Conservation (phyloP, 371 early-diverging fungal genomes). For the Mortierella sp. region DNA sequence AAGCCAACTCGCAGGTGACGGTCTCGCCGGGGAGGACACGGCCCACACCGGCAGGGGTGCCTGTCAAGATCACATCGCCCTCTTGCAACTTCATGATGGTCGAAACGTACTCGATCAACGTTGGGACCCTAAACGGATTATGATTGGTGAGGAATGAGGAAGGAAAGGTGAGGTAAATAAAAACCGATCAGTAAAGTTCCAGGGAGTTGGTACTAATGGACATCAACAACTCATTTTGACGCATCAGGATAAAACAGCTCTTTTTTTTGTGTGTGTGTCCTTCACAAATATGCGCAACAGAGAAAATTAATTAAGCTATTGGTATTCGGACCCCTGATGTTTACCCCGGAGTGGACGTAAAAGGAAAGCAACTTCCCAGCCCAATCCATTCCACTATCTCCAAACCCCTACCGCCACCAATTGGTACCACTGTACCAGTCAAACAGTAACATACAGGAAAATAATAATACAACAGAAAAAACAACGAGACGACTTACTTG, state of each 20-base stretch:
- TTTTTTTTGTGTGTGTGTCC: not conserved
- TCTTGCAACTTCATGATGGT: conserved; percentile 88
- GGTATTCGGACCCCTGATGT: not conserved
- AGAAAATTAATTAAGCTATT: not conserved
- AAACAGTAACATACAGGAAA: too few relatives aligned
- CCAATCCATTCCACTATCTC: not conserved
- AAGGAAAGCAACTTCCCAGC: not conserved
- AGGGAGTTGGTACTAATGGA: not conserved
- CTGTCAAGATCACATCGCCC: conserved; percentile 83
- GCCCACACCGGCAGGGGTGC: conserved; percentile 81
- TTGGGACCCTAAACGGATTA: conserved; percentile 76
- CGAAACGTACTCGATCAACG: conserved; percentile 82
- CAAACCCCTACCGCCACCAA: not conserved
- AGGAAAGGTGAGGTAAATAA: not conserved
- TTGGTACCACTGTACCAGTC: not conserved
- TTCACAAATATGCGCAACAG: not conserved
- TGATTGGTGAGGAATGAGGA: not conserved
- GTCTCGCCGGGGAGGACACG: conserved; percentile 83
- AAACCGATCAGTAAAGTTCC: not conserved
- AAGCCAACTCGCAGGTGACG: conserved; percentile 61
- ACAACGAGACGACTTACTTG: conserved; percentile 61
- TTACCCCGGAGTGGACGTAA: conserved; percentile 10
- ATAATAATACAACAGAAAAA: not conserved
- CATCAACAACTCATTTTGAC: not conserved
- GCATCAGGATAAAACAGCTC: too few relatives aligned